A percentile compares a stretch with the other conserved stretches of the same genome.
These are phyloP conservation scores for Pezicula carpinea DNA, from an alignment of 2,329 filamentous ascomycete genomes.

Conservation along the genomic window DNA sequence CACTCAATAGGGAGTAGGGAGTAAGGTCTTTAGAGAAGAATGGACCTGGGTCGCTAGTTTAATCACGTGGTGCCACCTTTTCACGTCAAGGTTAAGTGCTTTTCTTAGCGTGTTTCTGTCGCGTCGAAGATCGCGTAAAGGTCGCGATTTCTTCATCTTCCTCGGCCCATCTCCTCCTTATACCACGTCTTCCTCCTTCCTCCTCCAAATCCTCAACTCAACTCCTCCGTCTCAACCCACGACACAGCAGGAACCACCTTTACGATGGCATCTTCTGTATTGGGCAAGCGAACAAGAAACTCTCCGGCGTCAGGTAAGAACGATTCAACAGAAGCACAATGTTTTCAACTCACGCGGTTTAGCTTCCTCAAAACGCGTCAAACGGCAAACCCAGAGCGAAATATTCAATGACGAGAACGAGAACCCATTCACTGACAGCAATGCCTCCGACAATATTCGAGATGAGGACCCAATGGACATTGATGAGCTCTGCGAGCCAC, in stretches of 20 bases:
- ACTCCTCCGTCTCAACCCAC: conserved; percentile 4
- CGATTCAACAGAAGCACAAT: conserved; percentile 6
- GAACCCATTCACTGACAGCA: conserved; percentile 46
- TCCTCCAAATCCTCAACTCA: conserved; percentile 6
- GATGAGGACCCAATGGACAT: conserved; percentile 40
- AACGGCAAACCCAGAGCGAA: conserved; percentile 36
- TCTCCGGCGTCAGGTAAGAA: conserved; percentile 32
- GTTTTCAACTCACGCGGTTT: conserved; percentile 7
- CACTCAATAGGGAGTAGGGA: too few relatives aligned
- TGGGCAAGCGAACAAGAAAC: conserved; percentile 43
- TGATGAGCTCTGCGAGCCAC: conserved; percentile 29
- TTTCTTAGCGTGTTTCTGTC: too few relatives aligned
- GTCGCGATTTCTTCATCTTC: too few relatives aligned
- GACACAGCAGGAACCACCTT: conserved; percentile 8
- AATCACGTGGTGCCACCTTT: too few relatives aligned
- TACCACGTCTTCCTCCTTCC: conserved; percentile 4
- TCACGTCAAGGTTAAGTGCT: too few relatives aligned
- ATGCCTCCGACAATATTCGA: conserved; percentile 25
- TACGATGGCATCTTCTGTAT: conserved; percentile 31
- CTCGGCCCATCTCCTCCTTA: background rate
- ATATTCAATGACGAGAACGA: conserved; percentile 63
- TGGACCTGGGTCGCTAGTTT: too few relatives aligned
- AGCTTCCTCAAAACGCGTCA: conserved; percentile 32
- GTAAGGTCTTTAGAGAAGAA: too few relatives aligned
- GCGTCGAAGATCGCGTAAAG: too few relatives aligned